Base-by-base conservation (phyloP, 2,329 filamentous ascomycete species). In the Calonectria pteridis region DNA sequence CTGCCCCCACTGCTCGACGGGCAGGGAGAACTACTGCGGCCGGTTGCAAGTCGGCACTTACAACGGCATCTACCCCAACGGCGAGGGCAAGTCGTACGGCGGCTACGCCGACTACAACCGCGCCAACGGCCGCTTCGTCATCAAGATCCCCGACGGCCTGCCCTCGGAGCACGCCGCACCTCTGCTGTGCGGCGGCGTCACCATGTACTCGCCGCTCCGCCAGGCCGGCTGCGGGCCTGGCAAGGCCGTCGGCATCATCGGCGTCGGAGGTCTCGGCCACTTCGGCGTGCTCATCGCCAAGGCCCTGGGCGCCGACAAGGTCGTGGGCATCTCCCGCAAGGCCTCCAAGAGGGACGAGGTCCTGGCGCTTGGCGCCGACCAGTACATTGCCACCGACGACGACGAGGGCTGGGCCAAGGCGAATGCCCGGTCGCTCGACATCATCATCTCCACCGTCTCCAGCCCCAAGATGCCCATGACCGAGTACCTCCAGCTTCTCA, bases 141-240 rank as follows among this genome's bases (percentile, higher is more conserved):
- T 91, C 81, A 93, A 93, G 81, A 96, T 97, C 77, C 95, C 94
- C 6, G 93, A 94, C 14, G 90, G 87, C 43, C 88, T 97, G 29
- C 80, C 87, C 0, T 88, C 88, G 46, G 86, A 86, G 63, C 83
- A 91, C 43, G 94, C 93, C 0, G 94, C 94, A 1, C 94, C 94
- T 1, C 94, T 95, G 93, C 88, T 97, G 73, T 97, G 95, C 83
- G 95, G 94, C 13, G 95, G 95, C 71, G 87, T 96, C 46, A 97
- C 95, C 0, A 91, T 91, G 62, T 97, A 92, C 85, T 93, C 90
- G 59, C 95, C 95, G 0, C 88, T 97, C 1, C 91, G 94, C 72
- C 62, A 69, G 2, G 72, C 74, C 1, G 76, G 75, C 1, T 75
- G 71, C 3, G 73, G 69, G 0, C 91, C 91, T 0, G 92, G 92